Conservation (phyloP, 164 flowering plant genomes). For the Stephania japonica region DNA sequence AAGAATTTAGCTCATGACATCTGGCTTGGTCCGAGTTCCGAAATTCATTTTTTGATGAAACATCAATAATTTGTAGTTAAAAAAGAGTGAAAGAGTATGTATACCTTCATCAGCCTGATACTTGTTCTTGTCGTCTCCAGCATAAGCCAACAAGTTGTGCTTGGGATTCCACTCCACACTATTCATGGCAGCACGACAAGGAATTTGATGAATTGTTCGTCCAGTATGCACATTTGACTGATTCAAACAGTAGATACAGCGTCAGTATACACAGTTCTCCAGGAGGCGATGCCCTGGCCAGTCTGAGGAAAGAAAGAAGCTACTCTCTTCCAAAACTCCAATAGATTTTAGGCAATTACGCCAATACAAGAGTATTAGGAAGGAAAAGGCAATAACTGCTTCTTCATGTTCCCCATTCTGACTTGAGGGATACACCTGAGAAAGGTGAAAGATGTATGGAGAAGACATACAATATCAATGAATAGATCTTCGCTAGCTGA, state of each 20-base stretch:
- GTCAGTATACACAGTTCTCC: not conserved
- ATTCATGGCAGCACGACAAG: constrained; percentile 95
- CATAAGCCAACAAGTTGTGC: constrained; percentile 83
- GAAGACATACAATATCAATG: constrained; percentile 72
- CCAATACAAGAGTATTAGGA: not conserved
- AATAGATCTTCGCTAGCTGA: constrained; percentile 97
- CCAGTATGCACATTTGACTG: constrained; percentile 89
- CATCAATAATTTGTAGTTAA: not conserved
- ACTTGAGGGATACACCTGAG: not conserved
- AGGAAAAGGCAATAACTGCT: not conserved
- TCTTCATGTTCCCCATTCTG: constrained; percentile 2
- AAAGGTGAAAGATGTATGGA: not conserved
- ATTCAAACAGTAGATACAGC: constrained; percentile 14
- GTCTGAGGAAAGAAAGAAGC: constrained; percentile 2
- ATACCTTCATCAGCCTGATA: constrained; percentile 93
- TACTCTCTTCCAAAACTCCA: not conserved
- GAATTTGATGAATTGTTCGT: constrained; percentile 84
- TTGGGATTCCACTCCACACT: constrained; percentile 99
- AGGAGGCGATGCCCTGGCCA: not conserved
- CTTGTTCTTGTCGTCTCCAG: constrained; percentile 97
- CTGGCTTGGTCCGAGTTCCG: not conserved
- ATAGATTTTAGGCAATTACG: not conserved
- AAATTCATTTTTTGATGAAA: not conserved
- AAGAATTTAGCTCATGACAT: too few species aligned
- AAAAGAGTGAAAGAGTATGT: not conserved